Percentiles rank a stretch among this genome's conserved stretches.
These are phyloP conservation scores for Alternaria sp. DNA, from an alignment of 2,329 filamentous ascomycete genomes.

Conservation along the genomic window DNA sequence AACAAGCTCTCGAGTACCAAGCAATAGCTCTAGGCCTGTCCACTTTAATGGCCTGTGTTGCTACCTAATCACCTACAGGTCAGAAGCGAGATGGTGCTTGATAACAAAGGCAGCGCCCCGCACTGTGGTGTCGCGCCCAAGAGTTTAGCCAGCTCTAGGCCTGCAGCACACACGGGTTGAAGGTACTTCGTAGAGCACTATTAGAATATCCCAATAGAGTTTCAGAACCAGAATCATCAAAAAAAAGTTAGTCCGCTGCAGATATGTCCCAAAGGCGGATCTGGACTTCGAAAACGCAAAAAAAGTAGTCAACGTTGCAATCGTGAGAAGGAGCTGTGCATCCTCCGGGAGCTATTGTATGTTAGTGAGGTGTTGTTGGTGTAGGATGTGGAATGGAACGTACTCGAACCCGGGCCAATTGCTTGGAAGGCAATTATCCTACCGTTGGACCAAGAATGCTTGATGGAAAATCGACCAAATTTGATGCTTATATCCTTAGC, in stretches of 20 bases:
- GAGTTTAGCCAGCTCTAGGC: neutral
- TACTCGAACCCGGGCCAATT: constrained; percentile 28
- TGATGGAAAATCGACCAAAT: neutral
- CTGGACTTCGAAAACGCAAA: neutral
- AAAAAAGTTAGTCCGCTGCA: neutral
- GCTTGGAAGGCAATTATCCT: constrained; percentile 33
- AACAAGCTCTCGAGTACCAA: constrained; percentile 6
- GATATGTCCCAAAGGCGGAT: neutral
- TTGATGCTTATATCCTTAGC: neutral
- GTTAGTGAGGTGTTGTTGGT: neutral
- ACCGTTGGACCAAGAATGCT: constrained; percentile 27
- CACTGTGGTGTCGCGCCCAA: neutral
- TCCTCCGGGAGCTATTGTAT: constrained; percentile 17
- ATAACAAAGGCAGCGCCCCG: constrained; percentile 4
- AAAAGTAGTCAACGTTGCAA: constrained; percentile 13
- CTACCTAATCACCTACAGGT: neutral
- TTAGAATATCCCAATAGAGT: neutral
- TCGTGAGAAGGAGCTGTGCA: constrained; percentile 26
- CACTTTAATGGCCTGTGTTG: neutral
- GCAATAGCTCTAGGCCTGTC: neutral
- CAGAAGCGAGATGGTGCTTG: neutral
- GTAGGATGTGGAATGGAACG: neutral
- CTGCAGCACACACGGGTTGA: neutral
- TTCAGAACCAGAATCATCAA: neutral
- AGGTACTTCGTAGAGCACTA: neutral